Percentiles rank a stretch among this genome's conserved stretches.
Conservation (phyloP, 164 flowering plant genomes). For the Warburgia ugandensis region DNA sequence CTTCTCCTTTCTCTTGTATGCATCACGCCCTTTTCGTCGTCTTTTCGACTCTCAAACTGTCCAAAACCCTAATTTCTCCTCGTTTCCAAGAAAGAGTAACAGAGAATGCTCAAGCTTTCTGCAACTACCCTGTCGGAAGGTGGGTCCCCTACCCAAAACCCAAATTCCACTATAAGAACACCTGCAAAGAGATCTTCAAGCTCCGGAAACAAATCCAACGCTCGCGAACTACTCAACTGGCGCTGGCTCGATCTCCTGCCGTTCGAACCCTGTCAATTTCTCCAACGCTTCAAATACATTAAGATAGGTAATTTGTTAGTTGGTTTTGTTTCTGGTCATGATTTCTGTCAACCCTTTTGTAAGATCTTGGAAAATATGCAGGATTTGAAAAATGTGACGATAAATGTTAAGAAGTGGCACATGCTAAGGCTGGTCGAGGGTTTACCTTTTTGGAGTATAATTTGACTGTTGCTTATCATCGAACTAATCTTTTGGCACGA, state of each 20-base stretch:
- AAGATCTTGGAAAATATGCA: conserved; percentile 52
- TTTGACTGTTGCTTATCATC: conserved; percentile 87
- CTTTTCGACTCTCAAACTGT: conserved; percentile 33
- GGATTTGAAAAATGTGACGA: conserved; percentile 56
- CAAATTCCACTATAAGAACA: conserved; percentile 44
- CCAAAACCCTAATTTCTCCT: conserved; percentile 8
- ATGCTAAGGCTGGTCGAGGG: conserved; percentile 94
- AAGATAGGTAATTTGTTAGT: conserved; percentile 48
- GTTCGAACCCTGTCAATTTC: conserved; percentile 64
- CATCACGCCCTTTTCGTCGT: conserved; percentile 37
- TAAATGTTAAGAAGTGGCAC: conserved; percentile 92
- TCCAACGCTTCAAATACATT: conserved; percentile 42
- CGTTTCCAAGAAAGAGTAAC: not conserved
- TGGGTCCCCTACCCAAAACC: conserved; percentile 63
- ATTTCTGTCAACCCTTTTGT: not conserved
- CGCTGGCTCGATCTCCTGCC: conserved; percentile 73
- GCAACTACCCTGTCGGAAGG: conserved; percentile 60
- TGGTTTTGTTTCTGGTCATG: not conserved
- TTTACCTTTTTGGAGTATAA: conserved; percentile 76
- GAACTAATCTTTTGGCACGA: conserved; percentile 91
- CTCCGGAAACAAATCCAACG: conserved; percentile 53
- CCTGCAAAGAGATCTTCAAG: conserved; percentile 92
- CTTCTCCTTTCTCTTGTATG: conserved; percentile 43
- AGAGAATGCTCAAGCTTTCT: conserved; percentile 6
- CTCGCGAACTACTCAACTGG: conserved; percentile 50